A percentile compares a stretch with the other conserved stretches of the same genome.
Conservation (phyloP, 1,284 basidiomycete species). For the Crepidotus sp. region DNA sequence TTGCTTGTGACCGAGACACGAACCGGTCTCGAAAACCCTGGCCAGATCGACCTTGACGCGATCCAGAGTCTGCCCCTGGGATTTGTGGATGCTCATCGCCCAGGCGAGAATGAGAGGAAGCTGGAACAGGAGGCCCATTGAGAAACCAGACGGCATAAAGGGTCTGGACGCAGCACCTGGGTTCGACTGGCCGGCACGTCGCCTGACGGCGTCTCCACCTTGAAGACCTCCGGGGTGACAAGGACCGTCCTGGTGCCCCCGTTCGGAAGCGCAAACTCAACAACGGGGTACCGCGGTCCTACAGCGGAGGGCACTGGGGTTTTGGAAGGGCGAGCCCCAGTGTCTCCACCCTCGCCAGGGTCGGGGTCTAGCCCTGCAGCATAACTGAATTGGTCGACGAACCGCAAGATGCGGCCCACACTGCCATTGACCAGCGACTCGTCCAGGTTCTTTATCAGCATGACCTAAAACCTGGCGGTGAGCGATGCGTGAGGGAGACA, state of each 20-base stretch:
- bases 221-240: conserved; percentile 73
- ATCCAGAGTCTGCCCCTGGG: conserved; percentile 84
- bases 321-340: conserved; percentile 6
- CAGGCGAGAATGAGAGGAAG: conserved; percentile 82
- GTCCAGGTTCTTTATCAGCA: conserved; percentile 70
- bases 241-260: conserved; percentile 47
- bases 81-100: conserved; percentile 95
- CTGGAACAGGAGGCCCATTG: conserved; percentile 24
- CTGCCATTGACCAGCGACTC: conserved; percentile 82
- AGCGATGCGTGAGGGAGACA: conserved; percentile 21
- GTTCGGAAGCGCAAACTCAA: conserved; percentile 67
- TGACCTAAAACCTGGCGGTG: too few species aligned
- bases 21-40: conserved; percentile 84
- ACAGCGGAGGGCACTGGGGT: conserved; percentile 17
- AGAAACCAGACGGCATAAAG: conserved; percentile 6
- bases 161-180: conserved; percentile 59
- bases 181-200: conserved; percentile 67
- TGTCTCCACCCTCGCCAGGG: conserved; percentile 22
- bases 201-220: conserved; percentile 76
- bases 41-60: conserved; percentile 77
- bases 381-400: conserved; percentile 41
- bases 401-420: conserved; percentile 73
- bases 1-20: too few species aligned
- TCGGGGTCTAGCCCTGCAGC: conserved; percentile 33
- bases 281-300: conserved; percentile 52